phyloP scores from a whole-genome alignment of 148 eudicot genomes.

The Beta vulgaris region DNA sequence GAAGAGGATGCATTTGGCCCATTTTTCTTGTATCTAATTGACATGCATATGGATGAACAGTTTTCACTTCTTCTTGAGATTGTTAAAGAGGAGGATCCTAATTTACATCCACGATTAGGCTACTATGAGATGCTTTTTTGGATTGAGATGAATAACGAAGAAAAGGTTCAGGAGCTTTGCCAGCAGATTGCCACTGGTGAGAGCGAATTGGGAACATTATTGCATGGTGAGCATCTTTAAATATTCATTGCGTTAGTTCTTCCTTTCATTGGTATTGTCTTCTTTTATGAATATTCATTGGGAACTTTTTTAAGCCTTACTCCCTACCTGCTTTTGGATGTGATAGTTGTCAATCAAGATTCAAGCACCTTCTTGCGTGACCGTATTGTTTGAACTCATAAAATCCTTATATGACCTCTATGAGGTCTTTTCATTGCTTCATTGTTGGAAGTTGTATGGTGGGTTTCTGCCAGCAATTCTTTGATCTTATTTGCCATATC shows the following conservation, averaged over 20 bases:
- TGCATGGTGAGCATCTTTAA: constrained; percentile 53
- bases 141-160: constrained; percentile 60
- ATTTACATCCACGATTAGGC: constrained; percentile 59
- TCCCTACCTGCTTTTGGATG: background rate
- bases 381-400: background rate
- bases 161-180: constrained; percentile 61
- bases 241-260: background rate
- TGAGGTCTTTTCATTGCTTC: background rate
- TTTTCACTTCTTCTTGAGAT: constrained; percentile 52
- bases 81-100: constrained; percentile 54
- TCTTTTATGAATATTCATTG: background rate
- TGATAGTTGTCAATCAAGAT: background rate
- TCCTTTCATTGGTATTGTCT: background rate
- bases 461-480: background rate
- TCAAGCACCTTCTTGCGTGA: background rate
- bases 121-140: constrained; percentile 91
- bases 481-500: background rate
- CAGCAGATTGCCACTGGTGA: constrained; percentile 34
- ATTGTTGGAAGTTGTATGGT: background rate
- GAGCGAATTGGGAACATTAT: constrained; percentile 32
- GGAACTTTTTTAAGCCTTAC: background rate
- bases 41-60: constrained; percentile 62
- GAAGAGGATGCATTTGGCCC: constrained; percentile 82
- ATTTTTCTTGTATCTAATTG: constrained; percentile 62
- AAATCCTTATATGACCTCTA: background rate